Evolutionary conservation across 306 rosid genomes (phyloP), one percentile per base, ranked within the genome.

Genomic region (Pyrus bretschneideri): DNA sequence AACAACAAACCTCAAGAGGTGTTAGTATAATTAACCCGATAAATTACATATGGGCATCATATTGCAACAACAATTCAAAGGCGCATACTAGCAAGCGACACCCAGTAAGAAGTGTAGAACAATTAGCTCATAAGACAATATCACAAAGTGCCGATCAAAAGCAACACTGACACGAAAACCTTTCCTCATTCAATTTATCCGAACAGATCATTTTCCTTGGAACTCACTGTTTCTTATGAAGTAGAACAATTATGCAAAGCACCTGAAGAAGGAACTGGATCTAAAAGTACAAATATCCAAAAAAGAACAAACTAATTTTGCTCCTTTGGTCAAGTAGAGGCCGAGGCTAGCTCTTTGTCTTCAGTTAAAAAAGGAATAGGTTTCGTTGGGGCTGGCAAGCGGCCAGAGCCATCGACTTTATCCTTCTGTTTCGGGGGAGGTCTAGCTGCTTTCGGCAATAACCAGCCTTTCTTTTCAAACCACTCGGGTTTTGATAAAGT

Each of bases 391-490:
- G 97, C 96, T 31, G 98, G 98, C 66, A 94, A 85, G 57, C 97
- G 96, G 55, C 98, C 97, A 8, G 89, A 88, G 87, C 98, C 92
- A 78, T 94, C 96, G 5, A 90, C 93, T 81, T 86, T 89, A 70
- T 94, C 97, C 79, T 11, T 78, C 66, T 85, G 98, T 81, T 94
- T 94, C 6, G 96, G 98, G 1, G 98, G 98, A 67, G 98, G 97
- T 83, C 98, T 86, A 18, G 97, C 98, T 51, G 97, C 96, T 83
- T 84, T 91, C 30, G 98, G 98, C 85, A 94, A 85, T 80, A 90
- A 80, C 71, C 98, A 87, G 66, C 98, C 98, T 78, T 92, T 94
- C 92, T 94, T 94, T 69, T 90, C 97, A 70, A 94, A 94, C 98
- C 98, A 94, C 85, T 94, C 95, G 0, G 97, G 98, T 23, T 23